These are phyloP conservation scores for Fomitopsis palustris DNA, from an alignment of 1,284 basidiomycete genomes.

Conservation along the genomic window DNA sequence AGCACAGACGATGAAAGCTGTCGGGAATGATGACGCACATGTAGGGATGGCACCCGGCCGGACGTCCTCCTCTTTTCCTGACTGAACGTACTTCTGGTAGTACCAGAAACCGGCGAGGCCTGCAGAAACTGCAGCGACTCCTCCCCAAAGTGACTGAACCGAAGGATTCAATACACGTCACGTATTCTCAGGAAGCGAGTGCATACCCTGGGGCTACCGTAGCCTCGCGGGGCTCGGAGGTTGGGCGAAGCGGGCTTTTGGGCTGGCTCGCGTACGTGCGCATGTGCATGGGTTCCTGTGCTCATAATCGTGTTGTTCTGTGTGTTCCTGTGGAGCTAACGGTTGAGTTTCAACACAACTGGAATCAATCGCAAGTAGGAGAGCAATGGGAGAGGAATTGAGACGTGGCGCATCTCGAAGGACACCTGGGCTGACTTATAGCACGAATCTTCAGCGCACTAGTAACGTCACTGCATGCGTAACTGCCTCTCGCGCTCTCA, in stretches of 20 bases:
- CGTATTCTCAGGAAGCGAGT: not conserved
- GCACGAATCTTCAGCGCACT: not conserved
- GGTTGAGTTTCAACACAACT: not conserved
- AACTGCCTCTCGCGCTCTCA: not conserved
- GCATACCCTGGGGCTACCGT: not conserved
- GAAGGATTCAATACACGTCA: too few species aligned
- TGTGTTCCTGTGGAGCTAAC: not conserved
- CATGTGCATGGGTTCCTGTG: not conserved
- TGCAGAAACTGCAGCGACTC: constrained; percentile 7
- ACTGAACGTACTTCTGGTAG: constrained; percentile 5
- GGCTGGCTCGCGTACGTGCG: not conserved
- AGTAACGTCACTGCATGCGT: not conserved
- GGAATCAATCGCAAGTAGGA: too few species aligned
- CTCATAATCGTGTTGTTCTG: not conserved
- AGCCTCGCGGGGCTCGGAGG: not conserved
- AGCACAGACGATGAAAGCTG: too few species aligned
- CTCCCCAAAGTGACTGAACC: constrained; percentile 7
- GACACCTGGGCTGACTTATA: not conserved
- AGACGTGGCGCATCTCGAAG: not conserved
- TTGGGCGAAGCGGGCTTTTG: not conserved
- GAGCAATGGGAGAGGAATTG: too few species aligned
- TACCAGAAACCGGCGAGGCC: constrained; percentile 16
- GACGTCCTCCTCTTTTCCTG: not conserved
- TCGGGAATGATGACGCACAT: not conserved
- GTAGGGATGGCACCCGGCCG: constrained; percentile 5